Evolutionary conservation across 2,329 filamentous ascomycete genomes (phyloP), one percentile per base, ranked within the genome.

Genomic region (Alternaria burnsii): DNA sequence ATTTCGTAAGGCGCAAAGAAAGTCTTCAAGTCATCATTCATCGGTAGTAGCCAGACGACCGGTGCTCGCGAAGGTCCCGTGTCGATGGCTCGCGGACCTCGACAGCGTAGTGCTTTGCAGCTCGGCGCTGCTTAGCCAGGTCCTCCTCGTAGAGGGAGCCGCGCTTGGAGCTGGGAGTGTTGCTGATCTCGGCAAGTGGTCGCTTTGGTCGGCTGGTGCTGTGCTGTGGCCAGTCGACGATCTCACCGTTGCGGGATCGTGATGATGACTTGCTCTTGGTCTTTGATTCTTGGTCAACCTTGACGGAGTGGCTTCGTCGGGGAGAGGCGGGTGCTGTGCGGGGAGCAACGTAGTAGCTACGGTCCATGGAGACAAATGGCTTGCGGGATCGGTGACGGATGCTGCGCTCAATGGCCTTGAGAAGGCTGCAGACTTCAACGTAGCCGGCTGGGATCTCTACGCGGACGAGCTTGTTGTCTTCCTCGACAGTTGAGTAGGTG

Each of bases 361-460:
- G 71, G 67, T 82, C 80, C 75, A 81, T 80, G 72, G 76, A 80
- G 65, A 82, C 72, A 62, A 82, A 78, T 14, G 79, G 76, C 8
- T 66, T 69, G 60, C 69, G 72, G 52, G 70, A 75, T 58, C 72
- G 74, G 71, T 71, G 73, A 43, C 79, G 73, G 40, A 78, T 60
- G 67, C 69, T 73, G 58, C 79, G 78, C 63, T 82, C 79, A 58
- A 80, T 78, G 32, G 79, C 79, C 63, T 72, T 78, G 48, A 83
- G 72, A 6, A 83, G 78, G 41, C 74, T 69, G 30, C 71, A 71
- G 42, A 79, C 74, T 56, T 82, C 74, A 41, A 76, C 66, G 72
- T 82, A 83, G 53, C 73, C 75, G 38, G 75, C 71, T 14, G 80
- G 80, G 48, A 83, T 71, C 71, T 83, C 81, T 32, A 83, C 78